Conservation (phyloP, 164 flowering plant genomes). For the Nymphaea thermarum region DNA sequence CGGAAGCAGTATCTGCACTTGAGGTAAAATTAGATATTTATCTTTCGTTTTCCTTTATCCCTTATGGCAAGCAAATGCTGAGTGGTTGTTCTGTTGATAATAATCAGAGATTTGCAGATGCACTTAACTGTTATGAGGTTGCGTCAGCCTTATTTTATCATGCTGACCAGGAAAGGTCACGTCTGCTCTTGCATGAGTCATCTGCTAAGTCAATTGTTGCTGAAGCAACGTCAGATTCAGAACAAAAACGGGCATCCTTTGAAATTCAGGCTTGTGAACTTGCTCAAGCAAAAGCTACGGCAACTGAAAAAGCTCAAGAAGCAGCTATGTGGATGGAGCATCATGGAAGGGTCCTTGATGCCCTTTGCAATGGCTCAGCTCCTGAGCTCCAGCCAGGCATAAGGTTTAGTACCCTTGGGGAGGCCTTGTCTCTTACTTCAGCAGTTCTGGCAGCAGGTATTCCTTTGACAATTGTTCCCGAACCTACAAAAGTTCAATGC, state of each 20-base stretch:
- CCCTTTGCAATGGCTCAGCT: slow-evolving; percentile 54
- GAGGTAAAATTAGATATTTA: slow-evolving; percentile 39
- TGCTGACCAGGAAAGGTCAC: slow-evolving; percentile 83
- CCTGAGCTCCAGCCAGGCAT: slow-evolving; percentile 39
- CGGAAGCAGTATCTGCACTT: slow-evolving; percentile 70
- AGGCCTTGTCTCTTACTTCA: slow-evolving; percentile 68
- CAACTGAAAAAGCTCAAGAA: slow-evolving; percentile 73
- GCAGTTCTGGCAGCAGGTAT: slow-evolving; percentile 81
- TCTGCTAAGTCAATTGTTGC: slow-evolving; percentile 76
- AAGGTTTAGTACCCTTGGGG: slow-evolving; percentile 30
- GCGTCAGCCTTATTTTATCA: slow-evolving; percentile 53
- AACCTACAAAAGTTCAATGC: slow-evolving; percentile 93
- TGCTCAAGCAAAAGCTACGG: slow-evolving; percentile 61
- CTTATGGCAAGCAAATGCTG: not conserved
- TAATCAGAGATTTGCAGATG: slow-evolving; percentile 59
- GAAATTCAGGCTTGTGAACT: slow-evolving; percentile 74
- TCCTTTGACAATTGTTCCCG: slow-evolving; percentile 88
- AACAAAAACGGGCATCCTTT: slow-evolving; percentile 53
- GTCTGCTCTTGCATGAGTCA: slow-evolving; percentile 55
- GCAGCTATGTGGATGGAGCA: slow-evolving; percentile 82
- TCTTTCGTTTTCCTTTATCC: not conserved
- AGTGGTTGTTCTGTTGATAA: not conserved
- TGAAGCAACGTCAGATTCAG: slow-evolving; percentile 64
- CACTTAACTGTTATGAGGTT: slow-evolving; percentile 66
- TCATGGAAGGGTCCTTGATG: slow-evolving; percentile 81